Base-by-base conservation (phyloP, 179 eudicot genomes). In the Amaranthus tricolor region DNA sequence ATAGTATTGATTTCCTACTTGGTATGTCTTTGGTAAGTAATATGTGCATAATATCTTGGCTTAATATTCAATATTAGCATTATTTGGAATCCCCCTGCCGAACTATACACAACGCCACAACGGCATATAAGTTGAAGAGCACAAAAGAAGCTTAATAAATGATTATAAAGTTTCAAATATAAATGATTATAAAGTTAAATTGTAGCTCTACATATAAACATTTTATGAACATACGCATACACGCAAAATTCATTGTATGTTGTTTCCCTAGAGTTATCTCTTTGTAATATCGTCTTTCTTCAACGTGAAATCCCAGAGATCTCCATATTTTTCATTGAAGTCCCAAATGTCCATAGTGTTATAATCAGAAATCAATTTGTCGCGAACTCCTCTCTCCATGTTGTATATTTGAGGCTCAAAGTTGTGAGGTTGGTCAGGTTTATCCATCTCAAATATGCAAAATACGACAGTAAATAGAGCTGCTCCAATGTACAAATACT, bases 321-420 rank as follows among this genome's bases (percentile, higher is more conserved):
- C 98, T 19, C 97, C 98, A 19, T 93, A 93, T 73, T 93, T 93
- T 82, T 93, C 95, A 69, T 93, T 91, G 71, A 93, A 93, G 72
- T 93, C 98, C 98, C 97, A 93, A 6, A 93, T 88, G 66, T 91
- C 93, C 98, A 93, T 93, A 66, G 93, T 87, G 83, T 93, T 93
- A 82, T 93, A 91, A 70, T 93, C 98, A 6, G 90, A 66, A 21
- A 93, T 91, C 75, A 93, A 73, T 83, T 91, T 93, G 81, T 93
- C 97, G 6, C 97, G 91, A 54, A 93, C 85, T 67, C 90, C 91
- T 80, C 95, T 86, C 73, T 93, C 98, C 97, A 93, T 85, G 68
- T 93, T 93, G 88, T 93, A 93, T 70, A 93, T 93, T 73, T 93
- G 91, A 13, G 98, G 98, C 74, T 93, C 98, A 58, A 93, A 93